phyloP scores from a whole-genome alignment of 2,329 filamentous ascomycete genomes.

The Ceratocystis variospora region DNA sequence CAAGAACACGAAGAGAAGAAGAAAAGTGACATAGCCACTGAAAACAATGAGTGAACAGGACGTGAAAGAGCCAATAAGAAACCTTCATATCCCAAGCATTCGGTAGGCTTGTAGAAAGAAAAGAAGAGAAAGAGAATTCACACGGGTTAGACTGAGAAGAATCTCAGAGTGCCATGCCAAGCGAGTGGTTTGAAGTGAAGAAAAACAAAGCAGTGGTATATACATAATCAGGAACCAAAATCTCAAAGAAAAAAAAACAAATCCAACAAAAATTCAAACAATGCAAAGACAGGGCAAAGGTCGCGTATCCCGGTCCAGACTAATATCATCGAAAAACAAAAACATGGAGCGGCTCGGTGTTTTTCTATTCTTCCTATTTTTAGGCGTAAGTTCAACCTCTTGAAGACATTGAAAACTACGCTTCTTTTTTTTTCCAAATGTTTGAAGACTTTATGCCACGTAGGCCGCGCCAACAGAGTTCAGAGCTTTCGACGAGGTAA shows the following conservation, averaged over 20 bases:
- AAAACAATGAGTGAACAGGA: neutral
- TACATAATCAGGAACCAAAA: constrained; percentile 22
- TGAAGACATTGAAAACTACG: neutral
- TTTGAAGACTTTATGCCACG: constrained; percentile 24
- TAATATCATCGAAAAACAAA: neutral
- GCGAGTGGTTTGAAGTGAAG: constrained; percentile 19
- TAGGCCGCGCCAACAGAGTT: constrained; percentile 38
- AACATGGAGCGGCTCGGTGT: neutral
- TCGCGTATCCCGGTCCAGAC: neutral
- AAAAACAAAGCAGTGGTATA: constrained; percentile 16
- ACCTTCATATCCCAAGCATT: neutral
- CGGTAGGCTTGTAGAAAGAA: neutral
- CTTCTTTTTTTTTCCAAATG: neutral
- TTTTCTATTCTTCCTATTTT: neutral
- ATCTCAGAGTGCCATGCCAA: neutral
- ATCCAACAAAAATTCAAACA: constrained; percentile 9
- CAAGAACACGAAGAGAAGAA: constrained; percentile 11
- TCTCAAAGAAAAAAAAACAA: constrained; percentile 13
- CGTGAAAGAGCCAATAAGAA: neutral
- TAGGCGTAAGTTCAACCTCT: neutral
- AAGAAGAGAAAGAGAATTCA: constrained; percentile 3
- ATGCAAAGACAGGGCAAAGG: neutral
- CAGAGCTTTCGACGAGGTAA: constrained; percentile 29
- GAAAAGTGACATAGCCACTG: neutral
- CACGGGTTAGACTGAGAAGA: neutral